Evolutionary conservation across 306 rosid species (phyloP).

Genomic region (Canavalia gladiata): DNA sequence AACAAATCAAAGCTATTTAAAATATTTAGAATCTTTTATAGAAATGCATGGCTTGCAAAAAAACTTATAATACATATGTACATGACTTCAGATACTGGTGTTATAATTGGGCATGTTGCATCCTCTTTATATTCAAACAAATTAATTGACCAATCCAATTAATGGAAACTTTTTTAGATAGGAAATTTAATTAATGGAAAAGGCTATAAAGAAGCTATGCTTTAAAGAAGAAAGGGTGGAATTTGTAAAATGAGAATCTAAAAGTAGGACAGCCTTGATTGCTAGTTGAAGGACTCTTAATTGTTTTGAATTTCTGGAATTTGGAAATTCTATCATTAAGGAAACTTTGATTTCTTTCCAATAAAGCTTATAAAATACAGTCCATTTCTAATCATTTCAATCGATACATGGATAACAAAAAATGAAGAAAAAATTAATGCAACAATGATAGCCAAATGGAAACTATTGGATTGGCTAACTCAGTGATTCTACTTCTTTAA

Average conservation of each 20-base stretch:
- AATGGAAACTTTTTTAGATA: constrained; percentile 60
- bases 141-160: too few species aligned
- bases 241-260: constrained; percentile 25
- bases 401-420: constrained; percentile 57
- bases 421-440: constrained; percentile 49
- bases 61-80: too few species aligned
- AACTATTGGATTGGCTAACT: constrained; percentile 53
- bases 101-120: too few species aligned
- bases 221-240: constrained; percentile 78
- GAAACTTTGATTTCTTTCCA: constrained; percentile 52
- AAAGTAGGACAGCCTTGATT: too few species aligned
- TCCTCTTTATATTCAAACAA: too few species aligned
- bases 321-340: too few species aligned
- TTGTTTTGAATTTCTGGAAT: too few species aligned
- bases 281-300: too few species aligned
- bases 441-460: constrained; percentile 51
- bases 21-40: too few species aligned
- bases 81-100: too few species aligned
- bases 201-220: constrained; percentile 53
- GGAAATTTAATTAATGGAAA: constrained; percentile 72
- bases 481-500: constrained; percentile 46
- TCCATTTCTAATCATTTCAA: constrained; percentile 51
- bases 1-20: too few species aligned
- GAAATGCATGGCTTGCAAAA: too few species aligned
- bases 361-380: constrained; percentile 48